Evolutionary conservation across 2,329 filamentous ascomycete genomes (phyloP), one percentile per base, ranked within the genome.

Genomic region (Scedosporium aurantiacum): DNA sequence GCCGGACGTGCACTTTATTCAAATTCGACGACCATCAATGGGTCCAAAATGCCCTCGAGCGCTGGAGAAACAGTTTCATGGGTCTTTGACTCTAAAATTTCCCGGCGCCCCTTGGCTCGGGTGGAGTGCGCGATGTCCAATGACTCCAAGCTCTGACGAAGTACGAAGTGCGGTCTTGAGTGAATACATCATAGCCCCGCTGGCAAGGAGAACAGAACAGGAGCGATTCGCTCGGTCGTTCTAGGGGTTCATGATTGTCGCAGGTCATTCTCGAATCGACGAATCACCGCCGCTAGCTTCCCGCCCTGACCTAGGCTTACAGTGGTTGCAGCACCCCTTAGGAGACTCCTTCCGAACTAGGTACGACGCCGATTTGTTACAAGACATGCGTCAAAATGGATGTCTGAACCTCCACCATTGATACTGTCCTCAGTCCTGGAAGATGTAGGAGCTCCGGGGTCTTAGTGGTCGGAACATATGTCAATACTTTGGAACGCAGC

Each of bases 301-400:
- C 50, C 50, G 50, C 50, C 50, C 12, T 54, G 50, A 54, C 50
- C 50, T 23, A 23, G 23, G 23, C 50, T 23, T 25, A 23, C 50
- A 54, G 50, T 54, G 50, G 50, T 54, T 27, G 21, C 50, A 25
- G 18, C 23, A 7, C 50, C 50, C 50, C 23, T 54, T 14, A 12
- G 12, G 3, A 54, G 18, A 14, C 41, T 50, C 58, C 58, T 37
- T 43, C 43, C 41, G 5, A 28, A 28, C 43, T 40, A 45, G 10
- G 12, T 10, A 43, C 25, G 58, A 32, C 27, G 43, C 58, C 25
- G 25, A 28, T 25, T 54, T 60, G 58, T 60, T 28, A 60, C 58
- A 37, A 5, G 25, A 52, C 58, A 21, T 60, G 58, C 58, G n/a
- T 60, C 58, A 60, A 60, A 45, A 21, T 25, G 43, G 21, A 27